phyloP scores from a whole-genome alignment of 1,284 basidiomycete species.

The Rhodotorula sp. region DNA sequence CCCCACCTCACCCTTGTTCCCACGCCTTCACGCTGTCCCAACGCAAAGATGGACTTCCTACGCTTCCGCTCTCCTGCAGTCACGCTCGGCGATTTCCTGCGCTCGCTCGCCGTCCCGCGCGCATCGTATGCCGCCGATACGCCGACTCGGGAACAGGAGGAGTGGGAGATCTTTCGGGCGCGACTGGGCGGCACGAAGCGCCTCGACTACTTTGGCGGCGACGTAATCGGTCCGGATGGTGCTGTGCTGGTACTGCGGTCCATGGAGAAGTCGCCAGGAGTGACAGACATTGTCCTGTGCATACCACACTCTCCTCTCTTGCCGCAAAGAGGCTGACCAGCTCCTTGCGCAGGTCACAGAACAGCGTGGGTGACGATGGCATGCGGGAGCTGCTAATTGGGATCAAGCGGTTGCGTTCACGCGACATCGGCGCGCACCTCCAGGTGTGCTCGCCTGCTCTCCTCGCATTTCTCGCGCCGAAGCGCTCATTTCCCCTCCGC shows the following conservation, averaged over 20 bases:
- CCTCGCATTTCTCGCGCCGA: accelerated
- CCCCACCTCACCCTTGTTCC: slow-evolving; percentile 13
- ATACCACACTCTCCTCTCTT: neutral
- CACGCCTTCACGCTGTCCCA: neutral
- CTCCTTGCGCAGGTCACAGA: slow-evolving; percentile 20
- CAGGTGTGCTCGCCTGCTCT: slow-evolving; percentile 14
- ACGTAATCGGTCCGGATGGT: slow-evolving; percentile 21
- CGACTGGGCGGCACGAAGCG: slow-evolving; percentile 31
- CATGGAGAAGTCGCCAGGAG: slow-evolving; percentile 27
- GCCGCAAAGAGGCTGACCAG: neutral
- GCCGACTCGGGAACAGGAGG: slow-evolving; percentile 14
- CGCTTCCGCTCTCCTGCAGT: slow-evolving; percentile 12
- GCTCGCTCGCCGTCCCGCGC: slow-evolving; percentile 24
- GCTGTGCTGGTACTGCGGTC: slow-evolving; percentile 21
- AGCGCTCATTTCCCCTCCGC: neutral
- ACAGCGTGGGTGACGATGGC: slow-evolving; percentile 34
- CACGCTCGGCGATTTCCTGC: slow-evolving; percentile 29
- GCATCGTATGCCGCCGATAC: slow-evolving; percentile 4
- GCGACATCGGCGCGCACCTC: slow-evolving; percentile 29
- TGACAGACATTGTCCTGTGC: slow-evolving; percentile 25
- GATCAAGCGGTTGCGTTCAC: slow-evolving; percentile 31
- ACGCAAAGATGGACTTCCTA: slow-evolving; percentile 1
- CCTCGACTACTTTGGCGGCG: slow-evolving; percentile 35
- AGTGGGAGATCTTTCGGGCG: slow-evolving; percentile 30
- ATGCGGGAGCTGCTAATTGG: slow-evolving; percentile 31